phyloP scores from a whole-genome alignment of 805 yeast species.

The Isabelozyma pseudorhagii region DNA sequence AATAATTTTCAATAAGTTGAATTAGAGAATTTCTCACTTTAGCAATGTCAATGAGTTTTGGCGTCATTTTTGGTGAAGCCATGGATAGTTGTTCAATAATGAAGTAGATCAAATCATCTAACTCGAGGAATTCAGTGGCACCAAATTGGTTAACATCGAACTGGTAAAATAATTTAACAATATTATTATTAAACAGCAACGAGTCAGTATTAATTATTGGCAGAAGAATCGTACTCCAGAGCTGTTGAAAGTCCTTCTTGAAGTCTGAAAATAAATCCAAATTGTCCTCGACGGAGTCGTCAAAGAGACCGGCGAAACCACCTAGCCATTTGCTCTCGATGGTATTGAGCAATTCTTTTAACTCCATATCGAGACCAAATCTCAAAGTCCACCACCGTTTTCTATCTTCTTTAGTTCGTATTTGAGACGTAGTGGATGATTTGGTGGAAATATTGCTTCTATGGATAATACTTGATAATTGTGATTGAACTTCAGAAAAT shows the following conservation, averaged over 20 bases:
- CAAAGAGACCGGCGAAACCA: slow-evolving; percentile 67
- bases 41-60: slow-evolving; percentile 63
- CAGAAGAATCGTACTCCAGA: slow-evolving; percentile 12
- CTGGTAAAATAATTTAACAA: slow-evolving; percentile 17
- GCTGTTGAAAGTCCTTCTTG: slow-evolving; percentile 11
- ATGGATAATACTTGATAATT: not conserved
- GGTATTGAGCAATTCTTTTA: slow-evolving; percentile 50
- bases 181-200: slow-evolving; percentile 14
- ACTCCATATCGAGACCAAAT: slow-evolving; percentile 53
- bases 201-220: slow-evolving; percentile 3
- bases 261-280: slow-evolving; percentile 12
- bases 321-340: slow-evolving; percentile 74
- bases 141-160: slow-evolving; percentile 3
- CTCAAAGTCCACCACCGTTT: slow-evolving; percentile 78
- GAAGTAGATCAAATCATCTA: slow-evolving; percentile 57
- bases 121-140: slow-evolving; percentile 40
- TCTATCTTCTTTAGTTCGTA: slow-evolving; percentile 57
- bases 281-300: slow-evolving; percentile 22
- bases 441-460: slow-evolving; percentile 62
- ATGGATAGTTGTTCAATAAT: slow-evolving; percentile 57
- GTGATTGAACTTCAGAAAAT: not conserved
- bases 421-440: slow-evolving; percentile 46
- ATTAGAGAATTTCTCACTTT: slow-evolving; percentile 51
- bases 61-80: slow-evolving; percentile 63
- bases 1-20: slow-evolving; percentile 34